These are phyloP conservation scores for Effrenium voratum DNA, from an alignment of 73 alveolate species.

Conservation along the genomic window DNA sequence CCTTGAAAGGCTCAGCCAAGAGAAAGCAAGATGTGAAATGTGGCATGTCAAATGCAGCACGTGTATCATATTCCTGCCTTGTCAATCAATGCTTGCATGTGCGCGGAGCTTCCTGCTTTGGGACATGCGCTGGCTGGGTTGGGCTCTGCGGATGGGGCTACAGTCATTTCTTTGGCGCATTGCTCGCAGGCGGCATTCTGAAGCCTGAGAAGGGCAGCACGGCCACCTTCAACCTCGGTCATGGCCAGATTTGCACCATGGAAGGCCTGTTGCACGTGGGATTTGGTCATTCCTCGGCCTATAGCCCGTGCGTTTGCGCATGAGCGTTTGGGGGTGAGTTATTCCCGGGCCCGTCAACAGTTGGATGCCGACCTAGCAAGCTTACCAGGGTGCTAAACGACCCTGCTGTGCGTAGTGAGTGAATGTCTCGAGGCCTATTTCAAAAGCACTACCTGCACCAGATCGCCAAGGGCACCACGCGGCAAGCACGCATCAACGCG, in stretches of 20 bases:
- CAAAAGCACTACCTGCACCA: constrained; percentile 94
- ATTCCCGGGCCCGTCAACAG: background rate
- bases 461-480: constrained; percentile 85
- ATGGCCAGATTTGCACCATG: constrained; percentile 86
- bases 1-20: no score
- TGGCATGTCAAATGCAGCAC: no score
- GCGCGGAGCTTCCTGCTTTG: background rate
- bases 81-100: no score
- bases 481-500: constrained; percentile 90
- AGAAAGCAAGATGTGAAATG: no score
- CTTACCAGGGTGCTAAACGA: no score
- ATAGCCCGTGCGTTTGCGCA: background rate
- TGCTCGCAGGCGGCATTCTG: constrained; percentile 70
- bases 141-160: background rate
- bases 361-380: background rate
- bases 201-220: constrained; percentile 90
- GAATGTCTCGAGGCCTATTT: constrained; percentile 60
- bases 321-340: background rate
- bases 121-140: background rate
- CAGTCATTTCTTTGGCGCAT: background rate
- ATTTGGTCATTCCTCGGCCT: no score
- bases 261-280: constrained; percentile 47
- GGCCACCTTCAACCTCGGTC: constrained; percentile 85
- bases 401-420: no score
- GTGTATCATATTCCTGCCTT: no score